Evolutionary conservation across 1,284 basidiomycete species (phyloP).

Genomic region (Ustilago tritici): DNA sequence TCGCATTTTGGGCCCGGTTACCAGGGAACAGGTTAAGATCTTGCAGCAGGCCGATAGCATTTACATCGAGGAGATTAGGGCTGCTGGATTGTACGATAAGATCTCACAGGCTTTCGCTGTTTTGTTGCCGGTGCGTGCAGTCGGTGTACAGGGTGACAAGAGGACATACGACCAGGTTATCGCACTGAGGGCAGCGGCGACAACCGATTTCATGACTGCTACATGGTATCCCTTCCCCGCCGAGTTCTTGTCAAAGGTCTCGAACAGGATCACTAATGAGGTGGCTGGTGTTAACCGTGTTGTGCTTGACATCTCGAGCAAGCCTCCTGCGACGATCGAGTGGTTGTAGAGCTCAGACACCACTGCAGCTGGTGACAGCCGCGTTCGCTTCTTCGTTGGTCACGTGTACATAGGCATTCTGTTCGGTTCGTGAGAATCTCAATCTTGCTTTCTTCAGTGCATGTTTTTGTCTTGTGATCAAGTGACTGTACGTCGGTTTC

Average conservation of each 20-base stretch:
- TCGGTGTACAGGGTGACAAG: slow-evolving; percentile 97
- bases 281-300: slow-evolving; percentile 80
- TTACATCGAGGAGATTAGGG: slow-evolving; percentile 97
- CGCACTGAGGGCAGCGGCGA: slow-evolving; percentile 64
- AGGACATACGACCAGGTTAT: slow-evolving; percentile 95
- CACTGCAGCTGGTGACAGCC: background rate
- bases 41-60: slow-evolving; percentile 95
- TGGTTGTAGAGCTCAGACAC: slow-evolving; percentile 54
- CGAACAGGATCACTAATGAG: slow-evolving; percentile 97
- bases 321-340: slow-evolving; percentile 84
- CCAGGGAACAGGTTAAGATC: slow-evolving; percentile 89
- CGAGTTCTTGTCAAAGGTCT: slow-evolving; percentile 88
- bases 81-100: slow-evolving; percentile 89
- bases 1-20: slow-evolving; percentile 95
- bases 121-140: slow-evolving; percentile 93
- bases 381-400: background rate
- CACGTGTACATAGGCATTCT: background rate
- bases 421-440: slow-evolving; percentile 6
- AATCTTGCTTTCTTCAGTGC: background rate
- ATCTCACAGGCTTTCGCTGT: slow-evolving; percentile 98
- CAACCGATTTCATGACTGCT: slow-evolving; percentile 69
- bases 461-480: background rate
- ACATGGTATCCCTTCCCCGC: slow-evolving; percentile 85
- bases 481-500: background rate
- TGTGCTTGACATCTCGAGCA: slow-evolving; percentile 86